Evolutionary conservation across 495 filamentous ascomycete genomes (phyloP).

Genomic region (Podospora australis): DNA sequence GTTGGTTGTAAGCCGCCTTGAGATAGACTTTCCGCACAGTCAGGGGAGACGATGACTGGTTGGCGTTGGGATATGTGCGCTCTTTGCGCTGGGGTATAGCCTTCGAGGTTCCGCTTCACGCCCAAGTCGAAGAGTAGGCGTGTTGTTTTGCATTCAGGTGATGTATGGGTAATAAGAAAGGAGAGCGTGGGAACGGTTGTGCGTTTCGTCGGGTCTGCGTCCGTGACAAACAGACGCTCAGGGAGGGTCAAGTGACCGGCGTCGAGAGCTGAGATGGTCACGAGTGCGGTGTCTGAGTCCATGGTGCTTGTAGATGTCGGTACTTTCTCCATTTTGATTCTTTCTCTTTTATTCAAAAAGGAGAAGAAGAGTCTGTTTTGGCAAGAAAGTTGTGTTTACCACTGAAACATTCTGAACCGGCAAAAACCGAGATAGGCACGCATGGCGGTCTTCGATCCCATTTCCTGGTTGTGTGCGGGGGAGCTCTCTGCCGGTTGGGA

Average conservation of each 20-base stretch:
- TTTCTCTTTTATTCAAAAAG: no score
- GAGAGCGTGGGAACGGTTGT: constrained; percentile 33
- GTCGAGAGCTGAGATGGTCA: constrained; percentile 25
- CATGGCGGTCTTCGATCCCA: not conserved
- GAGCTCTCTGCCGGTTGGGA: not conserved
- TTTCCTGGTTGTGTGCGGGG: not conserved
- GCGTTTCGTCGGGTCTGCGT: constrained; percentile 23
- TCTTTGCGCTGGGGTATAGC: constrained; percentile 34
- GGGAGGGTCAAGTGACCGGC: constrained; percentile 30
- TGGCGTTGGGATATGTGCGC: constrained; percentile 34
- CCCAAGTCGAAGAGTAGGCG: constrained; percentile 47
- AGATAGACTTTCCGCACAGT: constrained; percentile 30
- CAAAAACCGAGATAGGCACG: no score
- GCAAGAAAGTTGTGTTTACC: no score
- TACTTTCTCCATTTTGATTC: not conserved
- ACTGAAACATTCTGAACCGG: no score
- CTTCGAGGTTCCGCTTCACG: constrained; percentile 31
- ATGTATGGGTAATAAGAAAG: constrained; percentile 30
- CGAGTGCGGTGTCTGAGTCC: constrained; percentile 7
- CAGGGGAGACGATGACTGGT: constrained; percentile 32
- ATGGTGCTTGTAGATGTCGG: not conserved
- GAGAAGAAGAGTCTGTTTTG: no score
- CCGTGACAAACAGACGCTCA: constrained; percentile 29
- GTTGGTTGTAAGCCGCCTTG: constrained; percentile 18
- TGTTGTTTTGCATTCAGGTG: constrained; percentile 13